Conservation (phyloP, 1,284 basidiomycete genomes). For the Marasmius oreades region DNA sequence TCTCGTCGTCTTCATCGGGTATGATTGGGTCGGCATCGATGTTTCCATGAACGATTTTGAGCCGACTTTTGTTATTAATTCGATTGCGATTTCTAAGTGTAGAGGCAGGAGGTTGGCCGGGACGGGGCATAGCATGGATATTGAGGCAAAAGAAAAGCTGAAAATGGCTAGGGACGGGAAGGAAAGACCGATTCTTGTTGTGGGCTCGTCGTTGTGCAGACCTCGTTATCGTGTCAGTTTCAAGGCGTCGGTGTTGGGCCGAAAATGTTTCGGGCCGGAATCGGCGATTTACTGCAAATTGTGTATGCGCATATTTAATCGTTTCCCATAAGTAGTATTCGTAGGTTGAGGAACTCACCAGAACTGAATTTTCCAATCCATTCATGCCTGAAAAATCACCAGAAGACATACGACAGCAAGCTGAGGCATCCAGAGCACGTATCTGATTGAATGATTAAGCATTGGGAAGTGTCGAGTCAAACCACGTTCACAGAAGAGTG, state of each 20-base stretch:
- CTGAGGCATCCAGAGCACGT: too few relatives aligned
- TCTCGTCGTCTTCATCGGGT: constrained; percentile 80
- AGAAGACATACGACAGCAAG: too few relatives aligned
- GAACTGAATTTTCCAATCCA: neutral
- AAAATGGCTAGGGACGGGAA: constrained; percentile 19
- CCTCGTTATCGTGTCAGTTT: constrained; percentile 36
- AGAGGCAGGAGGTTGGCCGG: constrained; percentile 66
- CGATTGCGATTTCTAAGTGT: constrained; percentile 81
- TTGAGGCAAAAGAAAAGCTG: constrained; percentile 20
- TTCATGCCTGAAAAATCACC: too few relatives aligned
- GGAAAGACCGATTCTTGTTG: constrained; percentile 20
- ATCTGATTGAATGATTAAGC: too few relatives aligned
- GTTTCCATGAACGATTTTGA: constrained; percentile 76
- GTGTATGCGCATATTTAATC: neutral
- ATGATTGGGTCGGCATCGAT: constrained; percentile 81
- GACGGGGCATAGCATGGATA: constrained; percentile 79
- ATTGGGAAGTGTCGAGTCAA: too few relatives aligned
- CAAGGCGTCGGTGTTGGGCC: constrained; percentile 43
- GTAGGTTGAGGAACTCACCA: neutral
- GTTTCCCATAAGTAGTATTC: neutral
- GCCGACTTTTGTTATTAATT: constrained; percentile 88
- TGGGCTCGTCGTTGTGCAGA: constrained; percentile 21
- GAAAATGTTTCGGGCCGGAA: constrained; percentile 41
- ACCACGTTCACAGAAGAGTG: too few relatives aligned
- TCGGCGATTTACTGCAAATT: neutral